These are phyloP conservation scores for Xylariaceae sp. DNA, from an alignment of 2,329 filamentous ascomycete genomes.

Conservation along the genomic window DNA sequence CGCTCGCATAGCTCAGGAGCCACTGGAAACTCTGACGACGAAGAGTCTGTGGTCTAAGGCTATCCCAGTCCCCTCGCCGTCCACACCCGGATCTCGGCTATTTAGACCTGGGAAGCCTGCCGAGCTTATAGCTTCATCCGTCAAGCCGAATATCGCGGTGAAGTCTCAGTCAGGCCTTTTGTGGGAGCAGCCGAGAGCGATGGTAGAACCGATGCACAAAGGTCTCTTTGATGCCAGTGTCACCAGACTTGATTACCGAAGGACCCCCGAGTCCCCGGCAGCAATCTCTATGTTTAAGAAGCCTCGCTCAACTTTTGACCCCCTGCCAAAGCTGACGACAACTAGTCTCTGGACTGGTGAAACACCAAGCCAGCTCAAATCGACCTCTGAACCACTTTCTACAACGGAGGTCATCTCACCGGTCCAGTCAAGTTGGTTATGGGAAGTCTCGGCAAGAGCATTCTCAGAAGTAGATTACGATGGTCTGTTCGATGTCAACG, in stretches of 20 bases:
- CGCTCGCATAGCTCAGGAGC: constrained; percentile 6
- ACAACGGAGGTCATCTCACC: constrained; percentile 4
- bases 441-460: constrained; percentile 9
- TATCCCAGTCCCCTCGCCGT: background rate
- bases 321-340: constrained; percentile 17
- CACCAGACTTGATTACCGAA: constrained; percentile 31
- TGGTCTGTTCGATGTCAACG: constrained; percentile 17
- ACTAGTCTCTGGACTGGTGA: constrained; percentile 29
- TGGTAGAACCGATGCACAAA: constrained; percentile 4
- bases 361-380: constrained; percentile 25
- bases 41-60: constrained; percentile 16
- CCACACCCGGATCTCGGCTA: constrained; percentile 1
- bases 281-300: constrained; percentile 37
- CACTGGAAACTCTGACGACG: constrained; percentile 8
- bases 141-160: background rate
- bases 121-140: background rate
- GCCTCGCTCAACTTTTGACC: constrained; percentile 26
- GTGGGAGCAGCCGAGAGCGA: constrained; percentile 22
- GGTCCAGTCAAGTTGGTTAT: constrained; percentile 26
- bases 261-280: constrained; percentile 37
- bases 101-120: constrained; percentile 5
- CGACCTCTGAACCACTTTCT: constrained; percentile 30
- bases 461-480: constrained; percentile 1
- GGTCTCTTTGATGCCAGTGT: constrained; percentile 33
- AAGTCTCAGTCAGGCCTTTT: constrained; percentile 4